Evolutionary conservation across 305 asterid genomes (phyloP), one percentile per base, ranked within the genome.

Genomic region (Solanum chacoense): DNA sequence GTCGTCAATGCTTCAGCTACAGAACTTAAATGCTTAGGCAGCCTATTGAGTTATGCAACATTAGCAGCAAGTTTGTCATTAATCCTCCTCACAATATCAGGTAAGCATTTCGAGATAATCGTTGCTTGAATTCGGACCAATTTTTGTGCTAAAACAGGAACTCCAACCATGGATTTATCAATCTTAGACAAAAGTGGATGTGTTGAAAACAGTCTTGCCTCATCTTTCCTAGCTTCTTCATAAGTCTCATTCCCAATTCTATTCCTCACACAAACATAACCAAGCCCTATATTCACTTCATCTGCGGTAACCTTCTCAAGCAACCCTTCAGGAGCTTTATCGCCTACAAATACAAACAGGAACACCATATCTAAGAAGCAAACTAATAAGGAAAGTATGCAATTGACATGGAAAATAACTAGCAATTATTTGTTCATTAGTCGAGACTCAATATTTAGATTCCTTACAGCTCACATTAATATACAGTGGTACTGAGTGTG

Each of bases 1-100:
- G 90, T 38, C 0, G 92, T 84, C 90, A 89, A 74, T 0, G 93
- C 93, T 35, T 92, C 92, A 3, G 88, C 88, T n/a, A 88, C 28
- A 0, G 93, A 91, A 20, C 20, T 72, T 85, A 91, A 16, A 85
- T 92, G 81, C 78, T 87, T 81, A 0, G 95, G 93, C 89, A 93
- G 35, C 65, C 88, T 91, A 1, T 88, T 91, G 50, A 93, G 8
- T 5, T 92, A 92, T 1, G 88, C 87, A 1, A 89, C 16, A 26
- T 87, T 87, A 3, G 40, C 74, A 1, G 80, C 16, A 5, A 93
- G 91, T 89, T 91, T 93, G 1, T 90, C 90, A 13, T 87, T 93
- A 26, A 93, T 89, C 71, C 89, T 90, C 32, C 78, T 84, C 7
- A 88, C 89, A 37, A 91, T 91, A 2, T 88, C 93, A 11, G 93